phyloP scores from a whole-genome alignment of 2,329 filamentous ascomycete genomes.

The Fusarium hainanense region DNA sequence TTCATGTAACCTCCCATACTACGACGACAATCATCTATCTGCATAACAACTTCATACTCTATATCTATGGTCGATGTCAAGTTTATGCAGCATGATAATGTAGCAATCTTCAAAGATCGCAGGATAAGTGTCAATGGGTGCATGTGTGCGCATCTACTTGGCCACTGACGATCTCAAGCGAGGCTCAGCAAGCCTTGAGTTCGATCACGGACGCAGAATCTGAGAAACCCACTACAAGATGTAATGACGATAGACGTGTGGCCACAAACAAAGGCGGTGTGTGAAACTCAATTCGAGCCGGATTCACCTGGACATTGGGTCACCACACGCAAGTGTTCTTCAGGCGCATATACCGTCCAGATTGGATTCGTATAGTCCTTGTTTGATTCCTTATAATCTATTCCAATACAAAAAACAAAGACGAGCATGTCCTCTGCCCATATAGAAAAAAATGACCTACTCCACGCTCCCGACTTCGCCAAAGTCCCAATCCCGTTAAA shows the following conservation, averaged over 20 bases:
- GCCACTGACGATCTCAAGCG: not conserved
- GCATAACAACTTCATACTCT: too few relatives aligned
- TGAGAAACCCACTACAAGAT: not conserved
- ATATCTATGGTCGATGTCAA: not conserved
- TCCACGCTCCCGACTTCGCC: slow-evolving; percentile 42
- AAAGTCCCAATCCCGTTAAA: slow-evolving; percentile 25
- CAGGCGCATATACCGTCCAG: not conserved
- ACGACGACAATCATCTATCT: not conserved
- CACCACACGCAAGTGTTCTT: not conserved
- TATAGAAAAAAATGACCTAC: slow-evolving; percentile 23
- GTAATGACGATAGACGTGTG: not conserved
- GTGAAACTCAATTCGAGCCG: not conserved
- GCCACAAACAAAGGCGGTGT: not conserved
- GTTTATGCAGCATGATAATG: not conserved
- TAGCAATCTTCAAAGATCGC: not conserved
- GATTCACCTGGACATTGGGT: not conserved
- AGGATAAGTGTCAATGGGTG: not conserved
- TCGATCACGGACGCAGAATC: not conserved
- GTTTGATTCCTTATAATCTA: slow-evolving; percentile 15
- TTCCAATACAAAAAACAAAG: not conserved
- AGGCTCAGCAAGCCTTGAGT: not conserved
- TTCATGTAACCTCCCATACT: not conserved
- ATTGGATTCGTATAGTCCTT: not conserved
- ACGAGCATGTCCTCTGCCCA: slow-evolving; percentile 17
- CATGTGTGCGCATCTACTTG: not conserved